Evolutionary conservation across 129 eudicot genomes (phyloP), one percentile per base, ranked within the genome.

Genomic region (Pittosporum tobira): DNA sequence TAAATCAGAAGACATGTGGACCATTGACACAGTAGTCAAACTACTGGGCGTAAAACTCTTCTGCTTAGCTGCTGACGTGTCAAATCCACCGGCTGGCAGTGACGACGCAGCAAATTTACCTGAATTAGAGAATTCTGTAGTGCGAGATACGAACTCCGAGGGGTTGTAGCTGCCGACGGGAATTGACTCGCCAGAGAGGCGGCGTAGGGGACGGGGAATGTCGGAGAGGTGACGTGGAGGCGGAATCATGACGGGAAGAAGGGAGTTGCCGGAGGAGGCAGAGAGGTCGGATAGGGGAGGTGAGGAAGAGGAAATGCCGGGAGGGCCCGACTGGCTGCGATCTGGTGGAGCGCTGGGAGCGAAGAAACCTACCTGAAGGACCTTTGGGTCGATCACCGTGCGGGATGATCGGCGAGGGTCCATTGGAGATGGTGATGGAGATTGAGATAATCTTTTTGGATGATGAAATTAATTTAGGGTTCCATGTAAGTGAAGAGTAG

Each of bases 221-320:
- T 78, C 83, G 28, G 90, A 79, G 24, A 73, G 71, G 62, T 79
- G 84, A 38, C 93, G 83, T 0, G 94, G 74, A 5, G 96, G 96
- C 0, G 96, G 94, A 51, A 88, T 88, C 94, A 88, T 88, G 27
- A 88, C 96, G 6, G 96, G 96, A 12, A 94, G 84, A 27, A 88
- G 65, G 26, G 95, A 89, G 70, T 77, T 85, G 15, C 79, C 88
- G 67, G 83, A 73, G 61, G 94, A 74, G n/a, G n/a, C n/a, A 18
- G 88, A 79, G 46, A 55, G 57, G 70, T 64, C 75, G 38, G 81
- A 59, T 11, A n/a, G n/a, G n/a, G 85, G 80, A 19, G 80, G 80
- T 12, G 88, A 72, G n/a, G 80, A 67, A 45, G 82, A 49, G 40
- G 57, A 3, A 24, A 63, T 70, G 18, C 36, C 67, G 34, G 67